Evolutionary conservation across 1,284 basidiomycete species (phyloP), one percentile per base, ranked within the genome.

Genomic region (Trametes versicolor): DNA sequence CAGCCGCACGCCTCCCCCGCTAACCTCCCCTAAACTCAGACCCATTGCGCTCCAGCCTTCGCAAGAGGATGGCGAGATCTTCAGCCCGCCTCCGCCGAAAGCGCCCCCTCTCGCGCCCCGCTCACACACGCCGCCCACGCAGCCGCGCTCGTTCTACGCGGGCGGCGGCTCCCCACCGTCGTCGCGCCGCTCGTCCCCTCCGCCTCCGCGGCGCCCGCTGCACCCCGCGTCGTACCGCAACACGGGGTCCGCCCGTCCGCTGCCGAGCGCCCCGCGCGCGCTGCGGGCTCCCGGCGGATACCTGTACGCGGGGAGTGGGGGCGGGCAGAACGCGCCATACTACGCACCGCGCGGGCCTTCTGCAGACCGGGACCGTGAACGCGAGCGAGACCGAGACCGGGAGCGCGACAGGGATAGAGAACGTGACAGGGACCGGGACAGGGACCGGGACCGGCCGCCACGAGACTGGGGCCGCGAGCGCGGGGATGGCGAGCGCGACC

Each of bases 1-100:
- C 49, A 62, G 56, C 39, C 51, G 55, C 45, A 69, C 65, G 13
- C 60, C 59, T 7, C 62, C 66, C 27, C 60, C 57, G 54, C 58
- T 39, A n/a, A n/a, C 55, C n/a, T 53, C 68, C 13, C 49, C 64
- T 2, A 64, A 43, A 49, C 29, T 58, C 47, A 12, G 32, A 51
- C 13, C 47, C 36, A 13, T 49, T 45, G 47, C 58, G 62, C 37
- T 58, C 68, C 73, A 75, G 41, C 73, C 71, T 4, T 80, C 81
- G 0, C 81, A 82, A 43, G 86, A 88, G 70, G 86, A 88, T 50
- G 85, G 87, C 6, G 87, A 88, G 73, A 86, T 88, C 21, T 72
- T 79, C 6, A 80, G 72, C 51, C 74, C 75, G 29, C 71, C 78
- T 2, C 75, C 79, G 5, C 71, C 76, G 4, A 79, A 80, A 61